phyloP scores from a whole-genome alignment of 2,329 filamentous ascomycete genomes.

The Aspergillus costaricaensis region DNA sequence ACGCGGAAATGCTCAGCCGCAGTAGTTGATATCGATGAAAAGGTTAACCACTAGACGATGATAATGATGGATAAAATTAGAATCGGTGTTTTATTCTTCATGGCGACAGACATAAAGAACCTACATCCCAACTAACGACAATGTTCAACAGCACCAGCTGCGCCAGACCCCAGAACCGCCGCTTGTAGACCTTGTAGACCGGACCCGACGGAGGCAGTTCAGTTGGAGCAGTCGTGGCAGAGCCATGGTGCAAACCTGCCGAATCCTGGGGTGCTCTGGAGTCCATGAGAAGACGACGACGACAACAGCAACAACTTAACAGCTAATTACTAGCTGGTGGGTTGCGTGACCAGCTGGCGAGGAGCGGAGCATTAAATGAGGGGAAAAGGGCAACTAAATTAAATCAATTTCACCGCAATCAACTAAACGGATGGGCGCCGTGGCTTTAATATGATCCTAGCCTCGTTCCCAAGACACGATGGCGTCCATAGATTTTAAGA shows the following conservation, averaged over 20 bases:
- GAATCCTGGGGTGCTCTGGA: constrained; percentile 7
- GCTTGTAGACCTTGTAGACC: constrained; percentile 68
- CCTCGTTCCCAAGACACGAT: neutral
- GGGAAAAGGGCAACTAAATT: neutral
- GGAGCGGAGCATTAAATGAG: neutral
- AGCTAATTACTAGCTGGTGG: neutral
- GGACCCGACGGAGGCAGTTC: constrained; percentile 24
- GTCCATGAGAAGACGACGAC: constrained; percentile 5
- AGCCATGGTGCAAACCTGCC: constrained; percentile 7
- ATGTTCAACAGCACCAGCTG: constrained; percentile 88
- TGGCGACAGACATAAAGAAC: constrained; percentile 33
- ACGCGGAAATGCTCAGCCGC: constrained; percentile 76
- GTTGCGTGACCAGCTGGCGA: constrained; percentile 1
- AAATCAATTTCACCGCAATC: neutral
- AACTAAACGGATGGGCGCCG: neutral
- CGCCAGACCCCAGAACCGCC: constrained; percentile 82
- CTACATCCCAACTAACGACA: constrained; percentile 91
- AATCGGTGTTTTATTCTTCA: neutral
- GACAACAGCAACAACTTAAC: no score
- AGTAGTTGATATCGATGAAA: constrained; percentile 76
- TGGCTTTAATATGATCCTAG: neutral
- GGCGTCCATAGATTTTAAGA: neutral
- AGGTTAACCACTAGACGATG: constrained; percentile 76
- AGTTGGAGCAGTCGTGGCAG: neutral
- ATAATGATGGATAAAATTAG: no score